Evolutionary conservation across 305 asterid genomes (phyloP).

Genomic region (Fraxinus velutina): DNA sequence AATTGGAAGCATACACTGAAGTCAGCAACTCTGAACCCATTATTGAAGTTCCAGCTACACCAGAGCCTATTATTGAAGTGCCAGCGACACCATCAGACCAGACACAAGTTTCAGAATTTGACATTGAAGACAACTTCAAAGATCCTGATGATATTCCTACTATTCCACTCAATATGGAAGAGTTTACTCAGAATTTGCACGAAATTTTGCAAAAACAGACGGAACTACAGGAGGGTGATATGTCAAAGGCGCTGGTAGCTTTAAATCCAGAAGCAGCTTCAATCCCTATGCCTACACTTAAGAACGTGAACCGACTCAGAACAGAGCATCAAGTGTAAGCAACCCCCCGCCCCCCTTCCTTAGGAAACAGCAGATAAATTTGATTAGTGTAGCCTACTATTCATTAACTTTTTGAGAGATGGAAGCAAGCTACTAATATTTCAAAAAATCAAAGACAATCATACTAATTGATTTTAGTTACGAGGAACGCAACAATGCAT

Average conservation of each 20-base stretch:
- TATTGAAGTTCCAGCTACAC: neutral
- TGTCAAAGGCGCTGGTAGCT: conserved; percentile 86
- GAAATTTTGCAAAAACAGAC: conserved; percentile 54
- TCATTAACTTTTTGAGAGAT: neutral
- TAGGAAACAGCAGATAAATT: conserved; percentile 9
- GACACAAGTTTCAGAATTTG: conserved; percentile 39
- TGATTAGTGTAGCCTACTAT: conserved; percentile 5
- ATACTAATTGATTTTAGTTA: neutral
- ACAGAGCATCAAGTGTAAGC: conserved; percentile 59
- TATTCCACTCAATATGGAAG: conserved; percentile 73
- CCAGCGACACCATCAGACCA: conserved; percentile 61
- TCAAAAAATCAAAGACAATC: neutral
- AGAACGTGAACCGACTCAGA: conserved; percentile 39
- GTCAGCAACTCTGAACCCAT: conserved; percentile 48
- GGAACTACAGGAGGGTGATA: conserved; percentile 45
- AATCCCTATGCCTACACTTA: neutral
- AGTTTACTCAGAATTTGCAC: conserved; percentile 76
- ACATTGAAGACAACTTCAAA: conserved; percentile 63
- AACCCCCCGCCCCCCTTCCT: neutral
- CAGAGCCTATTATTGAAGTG: conserved; percentile 39
- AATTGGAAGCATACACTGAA: conserved; percentile 26
- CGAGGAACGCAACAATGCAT: conserved; percentile 10
- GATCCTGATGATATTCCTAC: conserved; percentile 84
- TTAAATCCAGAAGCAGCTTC: conserved; percentile 61
- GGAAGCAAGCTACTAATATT: conserved; percentile 3